Base-by-base conservation (phyloP, 768 basidiomycete genomes). In the Boletus pseudo-olivaceus region DNA sequence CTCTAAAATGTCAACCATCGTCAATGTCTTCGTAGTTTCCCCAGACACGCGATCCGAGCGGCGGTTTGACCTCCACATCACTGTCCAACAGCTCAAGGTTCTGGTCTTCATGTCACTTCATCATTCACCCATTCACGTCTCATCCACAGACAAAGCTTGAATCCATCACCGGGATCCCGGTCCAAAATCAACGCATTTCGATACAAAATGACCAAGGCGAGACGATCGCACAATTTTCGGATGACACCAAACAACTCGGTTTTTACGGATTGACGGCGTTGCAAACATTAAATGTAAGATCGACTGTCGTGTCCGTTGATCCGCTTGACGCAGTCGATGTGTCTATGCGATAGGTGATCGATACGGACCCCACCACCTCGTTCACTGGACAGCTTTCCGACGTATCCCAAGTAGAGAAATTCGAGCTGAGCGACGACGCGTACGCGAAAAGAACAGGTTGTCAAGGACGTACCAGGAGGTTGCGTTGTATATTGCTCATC, bases 31-130 rank as follows among this genome's bases (percentile, higher is more conserved):
- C 60, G 85, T 98, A 7, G 68, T 82, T 12, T 98, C 95, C 9
- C 87, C 85, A 7, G 93, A 97, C 66, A 96, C 94, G 2, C 87
- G 83, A 59, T 93, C 92, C 0, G 96, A 98, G 72, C 82, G 96
- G 44, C 82, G 89, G 0, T 82, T 92, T 57, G 90, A 94, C 62
- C 81, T 84, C 26, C 81, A 85, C 57, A 73, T 84, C 30, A 87
- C 89, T 0, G 78, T 98, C 46, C 78, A 78, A 34, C 81, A 89
- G 62, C 84, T 98, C 60, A 98, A 97, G 83, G 93, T 93, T 27
- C 45, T 49, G 62, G 60, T 56, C 51, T 40, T 40, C 15, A 15
- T 17, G 9, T 10, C 12, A 4, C 10, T 20, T 7, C 17, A 11
- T 7, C 8, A 8, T 20, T 8, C n/a, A 30, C 44, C n/a, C 40